phyloP scores from a whole-genome alignment of 2,329 filamentous ascomycete species.

The Trichoderma harzianum region DNA sequence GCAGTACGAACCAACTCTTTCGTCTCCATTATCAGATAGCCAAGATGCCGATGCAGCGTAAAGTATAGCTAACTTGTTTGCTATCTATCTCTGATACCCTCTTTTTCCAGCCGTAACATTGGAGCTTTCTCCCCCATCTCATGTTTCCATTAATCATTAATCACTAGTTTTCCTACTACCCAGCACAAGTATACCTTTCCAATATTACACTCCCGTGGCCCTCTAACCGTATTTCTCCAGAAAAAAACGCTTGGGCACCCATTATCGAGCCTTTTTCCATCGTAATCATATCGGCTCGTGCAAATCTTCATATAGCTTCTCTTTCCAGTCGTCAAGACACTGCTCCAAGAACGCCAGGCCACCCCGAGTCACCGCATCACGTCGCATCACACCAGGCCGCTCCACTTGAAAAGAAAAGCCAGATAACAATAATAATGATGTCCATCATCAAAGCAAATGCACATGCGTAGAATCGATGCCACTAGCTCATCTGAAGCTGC shows the following conservation, averaged over 20 bases:
- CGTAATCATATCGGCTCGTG: background rate
- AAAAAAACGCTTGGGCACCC: background rate
- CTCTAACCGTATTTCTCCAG: background rate
- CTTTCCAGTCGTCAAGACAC: conserved; percentile 12
- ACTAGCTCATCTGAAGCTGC: conserved; percentile 23
- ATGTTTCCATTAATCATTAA: conserved; percentile 19
- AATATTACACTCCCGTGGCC: background rate
- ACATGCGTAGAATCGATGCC: conserved; percentile 15
- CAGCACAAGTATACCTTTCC: conserved; percentile 7
- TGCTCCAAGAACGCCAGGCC: conserved; percentile 18
- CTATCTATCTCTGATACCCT: conserved; percentile 4
- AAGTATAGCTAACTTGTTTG: background rate
- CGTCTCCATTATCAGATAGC: background rate
- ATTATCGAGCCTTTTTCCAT: background rate
- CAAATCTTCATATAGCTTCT: background rate
- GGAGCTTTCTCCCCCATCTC: conserved; percentile 1
- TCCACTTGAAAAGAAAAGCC: conserved; percentile 2
- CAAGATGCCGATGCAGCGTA: background rate
- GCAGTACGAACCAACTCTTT: background rate
- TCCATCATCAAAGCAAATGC: conserved; percentile 18
- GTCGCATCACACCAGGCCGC: background rate
- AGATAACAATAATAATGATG: background rate
- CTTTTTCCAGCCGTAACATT: background rate
- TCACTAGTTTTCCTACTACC: conserved; percentile 8
- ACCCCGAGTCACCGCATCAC: conserved; percentile 9